A percentile compares a stretch with the other conserved stretches of the same genome.
Conservation (phyloP, 2,329 filamentous ascomycete species). For the Fusarium devonianum region DNA sequence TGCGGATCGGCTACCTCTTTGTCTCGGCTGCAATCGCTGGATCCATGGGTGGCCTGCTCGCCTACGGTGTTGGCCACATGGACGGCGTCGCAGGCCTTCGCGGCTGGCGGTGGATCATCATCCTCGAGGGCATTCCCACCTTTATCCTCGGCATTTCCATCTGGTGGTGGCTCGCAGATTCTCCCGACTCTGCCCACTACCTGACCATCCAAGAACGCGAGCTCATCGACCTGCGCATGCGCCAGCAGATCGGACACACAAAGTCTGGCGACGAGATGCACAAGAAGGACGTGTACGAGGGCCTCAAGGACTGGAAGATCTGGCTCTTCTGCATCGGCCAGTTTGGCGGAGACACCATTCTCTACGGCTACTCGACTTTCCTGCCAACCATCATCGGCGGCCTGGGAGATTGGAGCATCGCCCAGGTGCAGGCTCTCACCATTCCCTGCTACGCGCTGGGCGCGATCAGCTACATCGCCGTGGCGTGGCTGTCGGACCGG, state of each 20-base stretch:
- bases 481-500: constrained; percentile 65
- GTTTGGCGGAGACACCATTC: constrained; percentile 68
- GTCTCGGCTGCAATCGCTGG: constrained; percentile 39
- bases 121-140: constrained; percentile 54
- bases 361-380: constrained; percentile 70
- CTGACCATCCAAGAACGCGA: constrained; percentile 59
- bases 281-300: constrained; percentile 64
- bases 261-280: constrained; percentile 42
- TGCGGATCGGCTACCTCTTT: constrained; percentile 39
- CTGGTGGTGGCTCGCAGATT: constrained; percentile 43
- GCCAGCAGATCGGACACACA: constrained; percentile 42
- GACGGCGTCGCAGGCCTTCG: constrained; percentile 32
- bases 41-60: constrained; percentile 39
- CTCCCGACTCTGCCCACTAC: constrained; percentile 60
- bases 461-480: constrained; percentile 64
- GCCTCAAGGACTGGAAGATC: constrained; percentile 66
- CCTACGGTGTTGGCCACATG: constrained; percentile 47
- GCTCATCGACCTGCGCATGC: constrained; percentile 41
- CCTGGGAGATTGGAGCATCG: constrained; percentile 55
- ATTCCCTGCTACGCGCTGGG: constrained; percentile 72
- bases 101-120: constrained; percentile 67
- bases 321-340: constrained; percentile 66
- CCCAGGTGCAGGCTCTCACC: constrained; percentile 67
- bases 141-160: constrained; percentile 40
- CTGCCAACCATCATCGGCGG: constrained; percentile 71